Evolutionary conservation across 1,139 yeast species (phyloP), one percentile per base, ranked within the genome.

Genomic region (Nakaseomyces bracarensis): DNA sequence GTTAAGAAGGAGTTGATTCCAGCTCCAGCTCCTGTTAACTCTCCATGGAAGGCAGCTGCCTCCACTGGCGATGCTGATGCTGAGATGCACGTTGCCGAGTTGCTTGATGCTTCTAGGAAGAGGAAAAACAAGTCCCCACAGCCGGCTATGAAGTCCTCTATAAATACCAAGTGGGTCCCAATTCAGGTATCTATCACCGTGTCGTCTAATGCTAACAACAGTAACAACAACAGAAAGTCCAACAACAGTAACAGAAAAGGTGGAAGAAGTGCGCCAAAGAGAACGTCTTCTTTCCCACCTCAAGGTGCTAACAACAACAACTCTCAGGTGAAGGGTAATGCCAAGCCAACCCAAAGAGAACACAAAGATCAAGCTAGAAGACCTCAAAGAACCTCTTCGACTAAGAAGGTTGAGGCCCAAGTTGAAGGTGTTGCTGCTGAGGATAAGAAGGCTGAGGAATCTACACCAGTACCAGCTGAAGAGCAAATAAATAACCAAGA

Each of bases 151-250:
- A 74, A 73, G 47, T 72, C 79, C 50, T 75, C 83, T 28, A 77
- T 80, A 49, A 77, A 79, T 51, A 87, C 82, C 55, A 85, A 85
- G 64, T 86, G 95, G 95, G 82, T 84, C 37, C 95, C 95, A n/a
- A 79, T 81, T 59, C 75, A 77, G 51, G 93, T 91, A 23, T 75
- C 81, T 49, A 80, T 82, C 43, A 46, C 48, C 2, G 77, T 39
- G 19, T 25, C 38, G n/a, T 26, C 29, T 20, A 33, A 28, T 13
- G 36, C 19, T n/a, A 37, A 44, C 42, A 45, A 43, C 39, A 49
- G 44, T 38, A 47, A 47, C 29, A 44, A 22, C 29, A 44, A 39
- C 25, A 39, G 40, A 30, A 45, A 43, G 33, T 43, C 40, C 36
- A 44, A 38, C 40, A 33, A 25, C 33, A 31, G 15, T 37, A 30